phyloP scores from a whole-genome alignment of 2,329 filamentous ascomycete genomes.

The Colletotrichum euphorbiae region DNA sequence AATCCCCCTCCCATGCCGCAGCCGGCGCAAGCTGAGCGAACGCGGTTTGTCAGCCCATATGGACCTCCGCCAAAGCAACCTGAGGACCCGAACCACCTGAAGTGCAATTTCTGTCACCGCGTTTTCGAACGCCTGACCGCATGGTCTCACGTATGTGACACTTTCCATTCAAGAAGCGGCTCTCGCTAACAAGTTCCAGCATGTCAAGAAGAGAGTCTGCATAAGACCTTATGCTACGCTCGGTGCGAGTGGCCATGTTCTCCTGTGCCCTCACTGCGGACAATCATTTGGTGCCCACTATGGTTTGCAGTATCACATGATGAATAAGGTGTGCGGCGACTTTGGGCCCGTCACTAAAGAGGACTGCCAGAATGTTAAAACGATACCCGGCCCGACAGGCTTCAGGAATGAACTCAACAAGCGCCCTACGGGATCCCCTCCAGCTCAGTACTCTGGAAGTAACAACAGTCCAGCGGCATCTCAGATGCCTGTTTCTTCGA shows the following conservation, averaged over 20 bases:
- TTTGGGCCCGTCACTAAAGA: conserved; percentile 43
- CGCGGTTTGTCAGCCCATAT: not conserved
- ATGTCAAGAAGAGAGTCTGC: conserved; percentile 51
- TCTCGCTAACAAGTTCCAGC: conserved; percentile 44
- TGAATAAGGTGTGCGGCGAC: conserved; percentile 60
- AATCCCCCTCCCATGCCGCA: not conserved
- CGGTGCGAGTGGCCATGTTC: conserved; percentile 39
- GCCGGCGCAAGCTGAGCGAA: not conserved
- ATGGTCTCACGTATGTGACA: conserved; percentile 35
- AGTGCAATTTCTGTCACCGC: conserved; percentile 40
- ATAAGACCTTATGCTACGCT: conserved; percentile 37
- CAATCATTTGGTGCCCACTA: conserved; percentile 56
- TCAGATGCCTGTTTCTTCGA: not conserved
- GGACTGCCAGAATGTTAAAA: not conserved
- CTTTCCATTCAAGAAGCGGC: not conserved
- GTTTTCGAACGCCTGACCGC: conserved; percentile 34
- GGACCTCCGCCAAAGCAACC: not conserved
- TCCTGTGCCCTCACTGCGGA: conserved; percentile 58
- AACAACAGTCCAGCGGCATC: conserved; percentile 9
- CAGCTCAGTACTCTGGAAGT: not conserved
- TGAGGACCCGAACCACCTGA: not conserved
- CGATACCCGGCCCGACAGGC: not conserved
- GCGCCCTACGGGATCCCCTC: not conserved
- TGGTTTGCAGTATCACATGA: conserved; percentile 58
- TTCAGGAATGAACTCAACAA: not conserved